phyloP scores from a whole-genome alignment of 371 early-diverging fungal genomes.

The Mucor saturninus region DNA sequence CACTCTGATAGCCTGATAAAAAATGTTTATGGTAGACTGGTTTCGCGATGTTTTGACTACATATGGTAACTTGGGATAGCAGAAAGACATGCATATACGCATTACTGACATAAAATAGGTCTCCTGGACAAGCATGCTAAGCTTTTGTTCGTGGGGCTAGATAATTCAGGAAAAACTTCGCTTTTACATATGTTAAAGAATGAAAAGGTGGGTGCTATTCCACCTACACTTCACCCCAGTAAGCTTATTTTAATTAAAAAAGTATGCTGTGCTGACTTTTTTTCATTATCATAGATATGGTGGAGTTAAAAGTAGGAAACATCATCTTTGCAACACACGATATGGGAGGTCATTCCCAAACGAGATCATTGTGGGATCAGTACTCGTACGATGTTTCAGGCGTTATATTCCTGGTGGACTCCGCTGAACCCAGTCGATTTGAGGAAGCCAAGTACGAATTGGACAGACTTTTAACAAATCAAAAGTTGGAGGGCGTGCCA shows the following conservation, averaged over 20 bases:
- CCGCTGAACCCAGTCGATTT: constrained; percentile 86
- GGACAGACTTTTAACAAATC: constrained; percentile 91
- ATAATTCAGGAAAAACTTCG: constrained; percentile 99
- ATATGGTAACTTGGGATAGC: not conserved
- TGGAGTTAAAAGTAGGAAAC: constrained; percentile 95
- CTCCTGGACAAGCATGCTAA: constrained; percentile 97
- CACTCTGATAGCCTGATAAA: not conserved
- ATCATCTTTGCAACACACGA: constrained; percentile 96
- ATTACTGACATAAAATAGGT: constrained; percentile 56
- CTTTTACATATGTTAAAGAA: constrained; percentile 99
- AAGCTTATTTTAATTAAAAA: constrained; percentile 39
- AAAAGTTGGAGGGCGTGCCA: constrained; percentile 88
- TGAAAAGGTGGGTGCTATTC: constrained; percentile 93
- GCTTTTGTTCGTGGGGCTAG: constrained; percentile 99
- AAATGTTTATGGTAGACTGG: constrained; percentile 30
- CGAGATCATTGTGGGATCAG: constrained; percentile 97
- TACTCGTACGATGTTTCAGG: constrained; percentile 97
- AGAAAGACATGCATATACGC: not conserved
- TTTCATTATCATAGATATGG: constrained; percentile 71
- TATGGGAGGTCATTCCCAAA: constrained; percentile 96
- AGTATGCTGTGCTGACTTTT: too few species aligned
- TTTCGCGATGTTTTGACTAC: constrained; percentile 21
- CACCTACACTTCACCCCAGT: constrained; percentile 99
- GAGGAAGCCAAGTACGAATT: constrained; percentile 92
- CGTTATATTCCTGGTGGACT: constrained; percentile 95